Base-by-base conservation (phyloP, 805 yeast genomes). In the Nakazawaea pomicola region DNA sequence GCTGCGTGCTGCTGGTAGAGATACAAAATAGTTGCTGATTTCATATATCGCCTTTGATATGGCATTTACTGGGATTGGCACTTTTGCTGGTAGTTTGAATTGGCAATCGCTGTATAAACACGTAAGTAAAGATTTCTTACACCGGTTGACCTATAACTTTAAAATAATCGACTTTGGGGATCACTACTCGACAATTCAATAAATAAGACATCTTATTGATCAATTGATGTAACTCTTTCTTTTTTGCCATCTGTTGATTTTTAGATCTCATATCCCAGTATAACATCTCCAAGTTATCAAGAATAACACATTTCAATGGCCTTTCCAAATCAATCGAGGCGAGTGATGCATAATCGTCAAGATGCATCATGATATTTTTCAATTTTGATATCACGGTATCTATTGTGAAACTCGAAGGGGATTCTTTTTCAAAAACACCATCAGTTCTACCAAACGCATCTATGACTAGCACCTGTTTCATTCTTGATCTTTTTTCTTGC, bases 201-300 rank as follows among this genome's bases (percentile, higher is more conserved):
- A n/a, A n/a, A n/a, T n/a, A n/a, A n/a, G n/a, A n/a, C n/a, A n/a
- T n/a, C n/a, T n/a, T n/a, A n/a, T n/a, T n/a, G n/a, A n/a, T n/a
- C n/a, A n/a, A n/a, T 5, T 30, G 8, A 33, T 41, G 19, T 8
- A 41, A 16, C 20, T 35, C 37, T 19, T 19, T 23, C 5, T 3
- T 7, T 31, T 36, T 35, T 7, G 21, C 14, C n/a, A 24, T 10
- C 17, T 24, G 15, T 15, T 24, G 21, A n/a, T 12, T 17, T n/a
- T 18, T 6, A n/a, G 28, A 30, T n/a, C n/a, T 27, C 32, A 35
- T 4, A 8, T 31, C 25, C 40, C 40, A 41, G 5, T 30, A 30
- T 9, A 36, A 24, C n/a, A 41, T 6, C 4, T 41, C 40, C 3
- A 36, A n/a, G 16, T 18, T 25, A 21, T 41, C 44, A 21, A 41